Percentiles rank a stretch among this genome's conserved stretches.
phyloP scores from a whole-genome alignment of 495 filamentous ascomycete genomes.

The Rhypophila decipiens region DNA sequence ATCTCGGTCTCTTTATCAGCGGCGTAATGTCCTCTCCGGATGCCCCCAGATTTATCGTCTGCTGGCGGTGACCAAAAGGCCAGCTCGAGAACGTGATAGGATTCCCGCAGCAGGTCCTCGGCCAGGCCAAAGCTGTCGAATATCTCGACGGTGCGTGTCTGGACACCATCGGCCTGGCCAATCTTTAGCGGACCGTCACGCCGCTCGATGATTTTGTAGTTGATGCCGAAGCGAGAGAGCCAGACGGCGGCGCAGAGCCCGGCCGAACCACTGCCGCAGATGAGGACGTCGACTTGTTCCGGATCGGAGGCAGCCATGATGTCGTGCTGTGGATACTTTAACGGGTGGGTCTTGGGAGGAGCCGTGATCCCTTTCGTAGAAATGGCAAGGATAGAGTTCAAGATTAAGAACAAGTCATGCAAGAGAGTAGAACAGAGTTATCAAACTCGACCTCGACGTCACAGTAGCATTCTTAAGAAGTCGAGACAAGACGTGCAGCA shows the following conservation, averaged over 20 bases:
- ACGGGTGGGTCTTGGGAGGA: too few species aligned
- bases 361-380: too few species aligned
- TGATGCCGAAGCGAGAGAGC: slow-evolving; percentile 55
- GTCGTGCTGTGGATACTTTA: too few species aligned
- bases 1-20: slow-evolving; percentile 58
- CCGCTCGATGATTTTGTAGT: slow-evolving; percentile 58
- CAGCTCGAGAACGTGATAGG: slow-evolving; percentile 64
- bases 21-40: slow-evolving; percentile 48
- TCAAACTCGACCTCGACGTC: too few species aligned
- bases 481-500: too few species aligned
- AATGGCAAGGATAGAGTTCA: too few species aligned
- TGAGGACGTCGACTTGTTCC: slow-evolving; percentile 49
- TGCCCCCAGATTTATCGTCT: slow-evolving; percentile 14
- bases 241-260: slow-evolving; percentile 63
- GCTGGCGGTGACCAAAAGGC: slow-evolving; percentile 49
- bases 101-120: slow-evolving; percentile 63
- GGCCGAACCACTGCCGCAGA: slow-evolving; percentile 62
- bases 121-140: slow-evolving; percentile 71
- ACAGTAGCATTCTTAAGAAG: too few species aligned
- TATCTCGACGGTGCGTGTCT: slow-evolving; percentile 74
- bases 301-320: slow-evolving; percentile 2
- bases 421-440: too few species aligned
- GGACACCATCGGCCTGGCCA: slow-evolving; percentile 78
- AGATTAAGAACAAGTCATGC: too few species aligned
- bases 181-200: slow-evolving; percentile 52